These are phyloP conservation scores for Dipodascopsis tothii DNA, from an alignment of 805 yeast genomes.

Conservation along the genomic window DNA sequence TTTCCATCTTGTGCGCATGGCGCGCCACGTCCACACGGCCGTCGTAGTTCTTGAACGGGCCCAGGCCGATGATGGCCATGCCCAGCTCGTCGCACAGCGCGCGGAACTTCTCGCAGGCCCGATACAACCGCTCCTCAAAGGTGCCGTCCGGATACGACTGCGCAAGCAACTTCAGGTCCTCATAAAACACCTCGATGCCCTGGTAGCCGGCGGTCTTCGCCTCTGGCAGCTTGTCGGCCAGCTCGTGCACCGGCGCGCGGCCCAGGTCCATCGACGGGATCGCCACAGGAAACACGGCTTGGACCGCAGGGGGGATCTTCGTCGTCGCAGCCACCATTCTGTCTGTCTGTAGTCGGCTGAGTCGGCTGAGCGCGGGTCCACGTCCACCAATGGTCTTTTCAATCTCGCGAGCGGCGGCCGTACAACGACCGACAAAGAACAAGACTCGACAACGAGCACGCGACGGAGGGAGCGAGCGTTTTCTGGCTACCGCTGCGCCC, in stretches of 20 bases:
- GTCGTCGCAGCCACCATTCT: too few relatives aligned
- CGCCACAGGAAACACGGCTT: neutral
- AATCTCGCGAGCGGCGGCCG: too few relatives aligned
- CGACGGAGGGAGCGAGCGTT: too few relatives aligned
- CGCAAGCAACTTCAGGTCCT: slow-evolving; percentile 5
- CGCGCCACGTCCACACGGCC: slow-evolving; percentile 5
- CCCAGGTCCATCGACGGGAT: slow-evolving; percentile 2
- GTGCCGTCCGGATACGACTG: neutral
- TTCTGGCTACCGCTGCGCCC: too few relatives aligned
- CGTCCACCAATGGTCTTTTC: too few relatives aligned
- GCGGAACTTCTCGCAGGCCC: slow-evolving; percentile 1
- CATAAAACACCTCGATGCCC: slow-evolving; percentile 9
- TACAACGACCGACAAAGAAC: too few relatives aligned
- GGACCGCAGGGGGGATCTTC: neutral
- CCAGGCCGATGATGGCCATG: slow-evolving; percentile 2
- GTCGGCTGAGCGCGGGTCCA: too few relatives aligned
- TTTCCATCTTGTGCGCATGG: slow-evolving; percentile 4
- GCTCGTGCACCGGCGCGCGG: slow-evolving; percentile 6
- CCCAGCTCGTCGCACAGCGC: slow-evolving; percentile 3
- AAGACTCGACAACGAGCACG: too few relatives aligned
- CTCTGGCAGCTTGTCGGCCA: slow-evolving; percentile 3
- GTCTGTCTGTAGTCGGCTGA: too few relatives aligned
- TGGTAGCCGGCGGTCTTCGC: slow-evolving; percentile 5
- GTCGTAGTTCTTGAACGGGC: slow-evolving; percentile 10
- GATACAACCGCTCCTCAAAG: neutral